phyloP scores from a whole-genome alignment of 305 asterid genomes.

The Solanum hybrid region DNA sequence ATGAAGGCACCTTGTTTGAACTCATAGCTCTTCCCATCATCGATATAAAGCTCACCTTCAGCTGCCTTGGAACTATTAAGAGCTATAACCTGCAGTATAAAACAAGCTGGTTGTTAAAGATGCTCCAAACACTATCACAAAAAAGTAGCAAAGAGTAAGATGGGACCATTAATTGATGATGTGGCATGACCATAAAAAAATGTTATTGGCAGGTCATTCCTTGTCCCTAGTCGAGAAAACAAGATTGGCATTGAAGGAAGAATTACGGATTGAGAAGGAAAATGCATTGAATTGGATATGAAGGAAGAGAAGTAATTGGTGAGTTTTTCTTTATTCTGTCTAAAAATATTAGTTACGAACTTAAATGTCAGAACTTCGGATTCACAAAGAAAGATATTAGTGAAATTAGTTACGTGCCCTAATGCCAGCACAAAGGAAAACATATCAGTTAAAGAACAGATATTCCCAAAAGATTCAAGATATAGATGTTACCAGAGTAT shows the following conservation, averaged over 20 bases:
- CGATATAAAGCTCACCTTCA: slow-evolving; percentile 86
- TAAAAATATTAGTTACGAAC: neutral
- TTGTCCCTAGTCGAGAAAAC: neutral
- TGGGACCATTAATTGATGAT: neutral
- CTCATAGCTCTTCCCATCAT: slow-evolving; percentile 91
- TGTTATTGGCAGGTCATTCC: neutral
- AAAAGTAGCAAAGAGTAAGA: neutral
- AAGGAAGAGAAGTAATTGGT: neutral
- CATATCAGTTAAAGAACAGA: neutral
- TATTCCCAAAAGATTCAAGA: neutral
- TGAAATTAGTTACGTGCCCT: neutral
- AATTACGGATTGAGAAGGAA: neutral
- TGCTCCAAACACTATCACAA: neutral
- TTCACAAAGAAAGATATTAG: neutral
- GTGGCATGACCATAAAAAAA: neutral
- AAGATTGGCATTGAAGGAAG: neutral
- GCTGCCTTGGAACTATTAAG: slow-evolving; percentile 78
- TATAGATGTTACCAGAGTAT: slow-evolving; percentile 60
- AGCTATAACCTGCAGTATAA: slow-evolving; percentile 60
- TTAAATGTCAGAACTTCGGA: neutral
- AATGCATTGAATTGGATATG: neutral
- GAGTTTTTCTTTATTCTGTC: neutral
- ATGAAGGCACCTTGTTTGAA: slow-evolving; percentile 68
- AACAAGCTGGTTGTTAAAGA: neutral
- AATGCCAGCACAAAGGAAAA: neutral